Base-by-base conservation (phyloP, 371 early-diverging fungal genomes). In the Lichtheimia ramosa region DNA sequence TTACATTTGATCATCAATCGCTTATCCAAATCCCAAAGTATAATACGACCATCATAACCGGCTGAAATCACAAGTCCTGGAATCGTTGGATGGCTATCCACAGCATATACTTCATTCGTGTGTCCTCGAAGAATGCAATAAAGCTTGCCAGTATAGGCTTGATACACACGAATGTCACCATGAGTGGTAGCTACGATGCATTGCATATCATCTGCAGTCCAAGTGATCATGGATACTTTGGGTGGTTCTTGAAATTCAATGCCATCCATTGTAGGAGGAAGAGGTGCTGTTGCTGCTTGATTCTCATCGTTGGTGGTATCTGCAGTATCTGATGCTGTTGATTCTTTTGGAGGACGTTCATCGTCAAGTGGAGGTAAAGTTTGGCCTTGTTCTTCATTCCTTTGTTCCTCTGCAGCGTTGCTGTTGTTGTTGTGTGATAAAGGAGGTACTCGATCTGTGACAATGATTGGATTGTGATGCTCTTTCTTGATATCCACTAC, bases 31-130 rank as follows among this genome's bases (percentile, higher is more conserved):
- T 95, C 88, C 96, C 96, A 95, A 2, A 95, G 58, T 39, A 92
- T 84, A 3, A 92, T 82, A 5, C 82, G 77, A n/a, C 95, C 96
- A 58, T 95, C 95, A 66, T 93, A 90, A 0, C 91, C 90, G 2
- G 91, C 95, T 8, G 92, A 90, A 34, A 95, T 66, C 2, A 94
- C 63, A 1, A 93, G 75, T 15, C 79, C 72, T 2, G 82, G 71
- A 54, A 91, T 90, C 0, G 62, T 54, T 0, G 96, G 96, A 61
- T 95, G 94, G 2, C 84, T 77, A 34, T 88, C 89, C 3, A 94
- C 74, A 0, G 89, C 90, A 65, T 86, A 95, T 8, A 91, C 82
- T 20, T 89, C 88, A 5, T 74, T 79, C 4, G 66, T 63, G 58
- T 93, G 93, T 0, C 84, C 89, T 12, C 68, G 75, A 4, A 92